phyloP scores from a whole-genome alignment of 257 asterid genomes.

The Scutellaria barbata region DNA sequence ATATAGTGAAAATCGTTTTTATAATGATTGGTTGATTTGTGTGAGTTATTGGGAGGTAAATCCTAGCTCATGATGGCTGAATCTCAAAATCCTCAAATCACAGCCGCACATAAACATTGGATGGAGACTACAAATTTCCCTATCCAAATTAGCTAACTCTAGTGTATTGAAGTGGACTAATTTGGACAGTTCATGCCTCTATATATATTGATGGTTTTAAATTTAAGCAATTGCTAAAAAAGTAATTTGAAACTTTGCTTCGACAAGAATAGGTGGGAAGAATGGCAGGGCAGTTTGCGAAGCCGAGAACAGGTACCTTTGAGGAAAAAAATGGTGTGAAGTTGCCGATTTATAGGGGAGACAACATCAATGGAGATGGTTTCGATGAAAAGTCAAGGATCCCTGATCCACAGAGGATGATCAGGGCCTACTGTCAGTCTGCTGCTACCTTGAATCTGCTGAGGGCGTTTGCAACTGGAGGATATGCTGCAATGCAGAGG shows the following conservation, averaged over 20 bases:
- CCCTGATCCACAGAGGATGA: constrained; percentile 88
- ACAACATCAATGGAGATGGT: constrained; percentile 75
- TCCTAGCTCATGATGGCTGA: too few relatives aligned
- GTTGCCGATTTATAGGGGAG: constrained; percentile 88
- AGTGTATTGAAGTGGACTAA: too few relatives aligned
- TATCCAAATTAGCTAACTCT: too few relatives aligned
- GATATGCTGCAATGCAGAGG: constrained; percentile 89
- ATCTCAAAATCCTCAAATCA: too few relatives aligned
- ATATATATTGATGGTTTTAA: not conserved
- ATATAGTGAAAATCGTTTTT: too few relatives aligned
- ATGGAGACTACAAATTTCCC: too few relatives aligned
- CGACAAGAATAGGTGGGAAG: constrained; percentile 67
- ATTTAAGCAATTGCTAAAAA: not conserved
- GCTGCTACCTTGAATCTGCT: constrained; percentile 83
- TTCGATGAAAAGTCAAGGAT: constrained; percentile 66
- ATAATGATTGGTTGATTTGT: too few relatives aligned
- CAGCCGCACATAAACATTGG: too few relatives aligned
- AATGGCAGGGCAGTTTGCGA: constrained; percentile 93
- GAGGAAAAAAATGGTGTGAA: constrained; percentile 82
- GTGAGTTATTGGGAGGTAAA: too few relatives aligned
- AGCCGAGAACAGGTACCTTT: constrained; percentile 72
- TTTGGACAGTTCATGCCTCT: too few relatives aligned
- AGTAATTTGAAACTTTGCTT: not conserved
- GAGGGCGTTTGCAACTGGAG: constrained; percentile 89
- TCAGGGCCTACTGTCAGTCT: constrained; percentile 84